Conservation (phyloP, 1,284 basidiomycete species). For the Erythrobasidium hasegawianum region DNA sequence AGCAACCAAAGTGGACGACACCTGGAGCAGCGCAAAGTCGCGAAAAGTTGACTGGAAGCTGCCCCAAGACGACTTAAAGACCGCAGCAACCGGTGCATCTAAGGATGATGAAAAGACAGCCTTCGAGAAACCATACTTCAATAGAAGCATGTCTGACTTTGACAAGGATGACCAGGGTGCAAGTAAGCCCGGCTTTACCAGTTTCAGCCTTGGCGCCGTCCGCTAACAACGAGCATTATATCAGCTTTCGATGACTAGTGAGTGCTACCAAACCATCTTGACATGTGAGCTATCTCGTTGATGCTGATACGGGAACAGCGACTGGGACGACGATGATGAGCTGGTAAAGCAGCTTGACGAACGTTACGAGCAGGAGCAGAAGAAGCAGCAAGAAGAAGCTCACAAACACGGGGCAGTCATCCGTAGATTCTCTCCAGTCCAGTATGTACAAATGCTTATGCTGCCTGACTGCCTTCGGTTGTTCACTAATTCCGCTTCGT, state of each 20-base stretch:
- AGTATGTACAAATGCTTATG: background rate
- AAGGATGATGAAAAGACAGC: conserved; percentile 16
- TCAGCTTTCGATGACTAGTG: conserved; percentile 29
- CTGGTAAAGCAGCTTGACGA: conserved; percentile 26
- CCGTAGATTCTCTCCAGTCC: conserved; percentile 19
- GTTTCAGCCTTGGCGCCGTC: background rate
- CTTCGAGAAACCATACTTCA: background rate
- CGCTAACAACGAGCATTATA: background rate
- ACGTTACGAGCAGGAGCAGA: conserved; percentile 31
- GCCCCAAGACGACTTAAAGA: too few species aligned
- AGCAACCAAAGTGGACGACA: too few species aligned
- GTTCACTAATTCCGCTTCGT: background rate
- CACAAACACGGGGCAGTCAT: conserved; percentile 8
- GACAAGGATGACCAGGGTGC: background rate
- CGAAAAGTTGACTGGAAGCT: too few species aligned
- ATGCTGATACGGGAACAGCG: background rate
- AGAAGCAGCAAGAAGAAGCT: conserved; percentile 15
- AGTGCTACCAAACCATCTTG: background rate
- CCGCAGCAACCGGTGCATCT: background rate
- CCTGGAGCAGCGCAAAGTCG: too few species aligned
- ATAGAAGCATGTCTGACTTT: background rate
- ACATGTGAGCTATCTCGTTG: too few species aligned
- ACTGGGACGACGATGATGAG: conserved; percentile 34
- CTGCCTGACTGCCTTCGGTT: background rate
- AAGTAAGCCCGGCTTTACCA: background rate